Percentiles rank a stretch among this genome's conserved stretches.
phyloP scores from a whole-genome alignment of 2,329 filamentous ascomycete species.

The Pyricularia sp. region DNA sequence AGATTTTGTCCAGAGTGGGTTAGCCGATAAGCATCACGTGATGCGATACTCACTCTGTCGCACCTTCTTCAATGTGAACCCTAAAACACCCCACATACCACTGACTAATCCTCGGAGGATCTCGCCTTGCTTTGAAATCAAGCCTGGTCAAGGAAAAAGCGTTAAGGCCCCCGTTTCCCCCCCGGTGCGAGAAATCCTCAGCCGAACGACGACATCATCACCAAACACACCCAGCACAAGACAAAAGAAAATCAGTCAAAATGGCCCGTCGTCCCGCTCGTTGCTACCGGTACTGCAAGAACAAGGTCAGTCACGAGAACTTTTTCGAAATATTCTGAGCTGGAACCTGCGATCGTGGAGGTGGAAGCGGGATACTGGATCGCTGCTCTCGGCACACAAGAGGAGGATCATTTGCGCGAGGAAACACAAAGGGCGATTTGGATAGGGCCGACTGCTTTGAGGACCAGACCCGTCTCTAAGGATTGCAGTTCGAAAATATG shows the following conservation, averaged over 20 bases:
- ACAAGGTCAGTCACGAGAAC: slow-evolving; percentile 65
- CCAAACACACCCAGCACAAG: slow-evolving; percentile 17
- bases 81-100: not conserved
- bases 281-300: slow-evolving; percentile 99
- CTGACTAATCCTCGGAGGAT: not conserved
- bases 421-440: not conserved
- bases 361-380: not conserved
- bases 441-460: slow-evolving; percentile 11
- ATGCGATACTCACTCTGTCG: not conserved
- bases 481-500: not conserved
- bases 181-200: not conserved
- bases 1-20: not conserved
- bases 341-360: not conserved
- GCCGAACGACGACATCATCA: slow-evolving; percentile 17
- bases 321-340: not conserved
- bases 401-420: not conserved
- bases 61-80: slow-evolving; percentile 5
- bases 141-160: slow-evolving; percentile 20
- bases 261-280: slow-evolving; percentile 99
- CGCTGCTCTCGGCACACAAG: not conserved
- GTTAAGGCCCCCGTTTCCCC: slow-evolving; percentile 15
- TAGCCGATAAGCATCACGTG: not conserved
- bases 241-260: slow-evolving; percentile 58
- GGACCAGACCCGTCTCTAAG: not conserved
- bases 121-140: slow-evolving; percentile 48